Evolutionary conservation across 805 yeast genomes (phyloP).

Genomic region (Saccharomyces cerevisiae): DNA sequence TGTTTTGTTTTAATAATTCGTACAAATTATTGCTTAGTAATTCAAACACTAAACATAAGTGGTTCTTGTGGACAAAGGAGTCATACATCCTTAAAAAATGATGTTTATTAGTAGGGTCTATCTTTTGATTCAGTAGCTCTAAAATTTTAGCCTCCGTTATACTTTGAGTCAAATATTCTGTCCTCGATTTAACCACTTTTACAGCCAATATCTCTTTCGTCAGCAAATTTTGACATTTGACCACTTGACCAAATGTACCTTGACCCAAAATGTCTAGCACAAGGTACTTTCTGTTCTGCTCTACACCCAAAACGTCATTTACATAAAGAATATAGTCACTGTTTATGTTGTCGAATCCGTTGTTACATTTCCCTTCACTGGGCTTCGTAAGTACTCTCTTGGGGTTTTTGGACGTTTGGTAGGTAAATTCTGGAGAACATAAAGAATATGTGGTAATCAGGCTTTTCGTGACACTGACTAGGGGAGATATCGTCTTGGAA

Average conservation of each 20-base stretch:
- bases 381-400: slow-evolving; percentile 90
- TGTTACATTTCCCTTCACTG: slow-evolving; percentile 67
- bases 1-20: slow-evolving; percentile 86
- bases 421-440: slow-evolving; percentile 78
- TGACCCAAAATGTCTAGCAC: slow-evolving; percentile 89
- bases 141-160: slow-evolving; percentile 81
- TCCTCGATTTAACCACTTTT: slow-evolving; percentile 85
- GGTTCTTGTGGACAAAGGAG: slow-evolving; percentile 86
- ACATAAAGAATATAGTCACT: slow-evolving; percentile 89
- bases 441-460: slow-evolving; percentile 73
- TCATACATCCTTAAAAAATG: slow-evolving; percentile 75
- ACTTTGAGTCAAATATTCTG: slow-evolving; percentile 86
- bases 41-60: slow-evolving; percentile 88
- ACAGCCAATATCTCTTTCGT: slow-evolving; percentile 89
- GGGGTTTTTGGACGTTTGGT: slow-evolving; percentile 80
- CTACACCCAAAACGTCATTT: slow-evolving; percentile 79
- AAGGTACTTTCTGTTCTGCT: slow-evolving; percentile 64
- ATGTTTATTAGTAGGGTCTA: slow-evolving; percentile 63
- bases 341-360: slow-evolving; percentile 82
- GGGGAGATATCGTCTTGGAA: slow-evolving; percentile 64
- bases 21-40: slow-evolving; percentile 78
- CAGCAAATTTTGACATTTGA: slow-evolving; percentile 65
- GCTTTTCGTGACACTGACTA: slow-evolving; percentile 67
- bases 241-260: slow-evolving; percentile 98
- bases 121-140: slow-evolving; percentile 66